Evolutionary conservation across 495 filamentous ascomycete species (phyloP).

Genomic region (Aspergillus kassunensis): DNA sequence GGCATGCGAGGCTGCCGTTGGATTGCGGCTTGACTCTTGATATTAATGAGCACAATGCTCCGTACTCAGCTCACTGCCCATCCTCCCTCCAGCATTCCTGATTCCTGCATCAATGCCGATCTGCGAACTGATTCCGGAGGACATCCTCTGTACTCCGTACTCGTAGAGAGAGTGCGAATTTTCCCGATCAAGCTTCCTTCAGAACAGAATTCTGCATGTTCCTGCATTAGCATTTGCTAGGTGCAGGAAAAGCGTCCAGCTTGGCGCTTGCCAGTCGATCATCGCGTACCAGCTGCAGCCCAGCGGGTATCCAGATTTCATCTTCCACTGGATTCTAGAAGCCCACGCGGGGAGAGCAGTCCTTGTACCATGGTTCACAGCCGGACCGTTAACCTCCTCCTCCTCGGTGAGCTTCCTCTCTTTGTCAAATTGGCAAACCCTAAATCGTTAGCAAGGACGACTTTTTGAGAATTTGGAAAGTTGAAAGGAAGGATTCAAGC

Average conservation of each 20-base stretch:
- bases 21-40: background rate
- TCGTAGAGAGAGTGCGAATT: too few relatives aligned
- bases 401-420: background rate
- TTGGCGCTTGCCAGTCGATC: slow-evolving; percentile 9
- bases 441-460: too few relatives aligned
- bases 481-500: background rate
- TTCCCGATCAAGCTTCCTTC: too few relatives aligned
- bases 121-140: background rate
- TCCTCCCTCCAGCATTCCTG: background rate
- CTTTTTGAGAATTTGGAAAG: background rate
- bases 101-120: background rate
- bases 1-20: slow-evolving; percentile 3
- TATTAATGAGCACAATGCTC: background rate
- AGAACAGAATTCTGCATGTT: background rate
- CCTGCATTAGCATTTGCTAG: slow-evolving; percentile 9
- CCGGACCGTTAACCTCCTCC: background rate
- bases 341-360: background rate
- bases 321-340: slow-evolving; percentile 14
- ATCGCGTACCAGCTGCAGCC: background rate
- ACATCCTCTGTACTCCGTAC: background rate
- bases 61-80: too few relatives aligned
- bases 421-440: too few relatives aligned
- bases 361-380: slow-evolving; percentile 2
- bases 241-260: slow-evolving; percentile 3
- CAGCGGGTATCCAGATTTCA: slow-evolving; percentile 10